Conservation (phyloP, 345 rosid genomes). For the Euphorbia lathyris region DNA sequence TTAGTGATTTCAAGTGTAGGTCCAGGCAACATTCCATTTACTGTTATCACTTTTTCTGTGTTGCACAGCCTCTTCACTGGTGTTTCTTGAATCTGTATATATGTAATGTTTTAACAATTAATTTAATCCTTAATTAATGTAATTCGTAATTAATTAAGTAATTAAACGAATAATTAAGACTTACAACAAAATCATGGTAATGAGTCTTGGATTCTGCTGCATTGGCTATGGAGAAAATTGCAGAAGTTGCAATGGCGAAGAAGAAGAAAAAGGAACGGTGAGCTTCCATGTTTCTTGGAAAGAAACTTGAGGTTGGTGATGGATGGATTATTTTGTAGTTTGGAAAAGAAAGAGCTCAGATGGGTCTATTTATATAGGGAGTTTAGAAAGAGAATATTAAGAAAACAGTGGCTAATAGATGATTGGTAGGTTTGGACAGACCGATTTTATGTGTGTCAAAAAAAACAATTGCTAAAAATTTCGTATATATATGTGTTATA, state of each 20-base stretch:
- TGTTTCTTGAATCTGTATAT: slow-evolving; percentile 59
- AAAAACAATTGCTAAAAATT: no score
- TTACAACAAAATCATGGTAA: slow-evolving; percentile 71
- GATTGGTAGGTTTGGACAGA: no score
- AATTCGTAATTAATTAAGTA: no score
- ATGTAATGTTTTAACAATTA: no score
- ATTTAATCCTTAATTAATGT: no score
- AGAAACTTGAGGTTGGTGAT: not conserved
- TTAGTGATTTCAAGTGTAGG: slow-evolving; percentile 76
- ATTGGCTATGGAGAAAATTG: slow-evolving; percentile 29
- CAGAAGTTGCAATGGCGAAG: slow-evolving; percentile 33
- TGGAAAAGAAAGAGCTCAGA: not conserved
- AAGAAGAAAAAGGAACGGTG: not conserved
- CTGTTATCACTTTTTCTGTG: slow-evolving; percentile 70
- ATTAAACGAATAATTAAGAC: slow-evolving; percentile 14
- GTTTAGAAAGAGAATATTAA: not conserved
- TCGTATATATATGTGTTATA: no score
- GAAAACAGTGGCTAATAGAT: no score
- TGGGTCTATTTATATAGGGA: not conserved
- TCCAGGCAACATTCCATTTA: slow-evolving; percentile 90
- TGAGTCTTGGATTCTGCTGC: slow-evolving; percentile 41
- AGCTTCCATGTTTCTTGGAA: not conserved
- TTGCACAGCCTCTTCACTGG: slow-evolving; percentile 97
- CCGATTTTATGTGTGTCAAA: no score
- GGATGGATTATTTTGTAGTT: not conserved